These are phyloP conservation scores for Dipodascopsis tothii DNA, from an alignment of 805 yeast species.

Conservation along the genomic window DNA sequence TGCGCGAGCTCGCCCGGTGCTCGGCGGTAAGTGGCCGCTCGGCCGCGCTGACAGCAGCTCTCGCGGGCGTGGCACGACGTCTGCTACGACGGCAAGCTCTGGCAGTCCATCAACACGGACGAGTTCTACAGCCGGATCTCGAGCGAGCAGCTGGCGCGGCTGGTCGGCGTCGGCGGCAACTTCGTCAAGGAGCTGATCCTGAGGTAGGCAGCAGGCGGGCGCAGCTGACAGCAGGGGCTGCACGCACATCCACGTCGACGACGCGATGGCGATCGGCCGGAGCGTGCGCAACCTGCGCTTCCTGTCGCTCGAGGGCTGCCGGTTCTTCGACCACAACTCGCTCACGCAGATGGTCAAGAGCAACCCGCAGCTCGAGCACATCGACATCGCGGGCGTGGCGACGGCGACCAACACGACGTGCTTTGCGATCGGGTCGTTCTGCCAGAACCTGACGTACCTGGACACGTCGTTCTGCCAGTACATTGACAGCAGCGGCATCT, in stretches of 20 bases:
- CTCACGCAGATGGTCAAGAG: constrained; percentile 11
- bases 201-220: neutral
- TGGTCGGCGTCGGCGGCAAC: constrained; percentile 5
- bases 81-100: constrained; percentile 17
- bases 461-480: constrained; percentile 13
- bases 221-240: constrained; percentile 7
- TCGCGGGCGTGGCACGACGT: constrained; percentile 9
- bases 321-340: constrained; percentile 15
- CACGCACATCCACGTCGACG: constrained; percentile 2
- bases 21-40: constrained; percentile 5
- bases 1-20: neutral
- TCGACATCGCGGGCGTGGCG: constrained; percentile 4
- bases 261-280: constrained; percentile 6
- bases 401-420: constrained; percentile 15
- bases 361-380: constrained; percentile 4
- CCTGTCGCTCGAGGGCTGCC: constrained; percentile 12
- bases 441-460: constrained; percentile 9
- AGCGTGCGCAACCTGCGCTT: constrained; percentile 6
- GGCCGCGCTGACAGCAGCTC: constrained; percentile 1
- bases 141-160: constrained; percentile 3
- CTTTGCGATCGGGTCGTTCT: constrained; percentile 6
- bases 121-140: constrained; percentile 5
- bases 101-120: constrained; percentile 13
- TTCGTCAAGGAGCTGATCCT: constrained; percentile 12
- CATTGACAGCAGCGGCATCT: constrained; percentile 9